These are phyloP conservation scores for Haberlea rhodopensis DNA, from an alignment of 257 asterid genomes.

Conservation along the genomic window DNA sequence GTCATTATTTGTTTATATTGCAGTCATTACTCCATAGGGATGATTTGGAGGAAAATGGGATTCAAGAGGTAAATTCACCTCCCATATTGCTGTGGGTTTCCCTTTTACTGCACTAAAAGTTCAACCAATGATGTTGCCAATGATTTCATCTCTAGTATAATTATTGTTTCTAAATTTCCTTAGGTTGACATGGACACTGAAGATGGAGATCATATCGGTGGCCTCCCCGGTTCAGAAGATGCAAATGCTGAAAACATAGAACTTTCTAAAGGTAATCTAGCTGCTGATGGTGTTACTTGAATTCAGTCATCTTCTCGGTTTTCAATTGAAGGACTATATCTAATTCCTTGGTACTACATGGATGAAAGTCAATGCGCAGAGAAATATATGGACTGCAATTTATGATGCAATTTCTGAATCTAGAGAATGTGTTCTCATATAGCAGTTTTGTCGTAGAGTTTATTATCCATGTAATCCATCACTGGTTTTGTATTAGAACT, in stretches of 20 bases:
- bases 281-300: conserved; percentile 45
- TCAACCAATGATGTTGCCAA: conserved; percentile 4
- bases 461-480: not conserved
- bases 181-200: conserved; percentile 96
- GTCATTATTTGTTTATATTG: conserved; percentile 22
- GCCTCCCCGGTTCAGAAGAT: conserved; percentile 41
- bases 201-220: conserved; percentile 49
- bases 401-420: not conserved
- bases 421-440: not conserved
- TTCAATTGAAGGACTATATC: not conserved
- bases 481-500: too few relatives aligned
- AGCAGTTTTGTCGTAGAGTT: not conserved
- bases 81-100: conserved; percentile 15
- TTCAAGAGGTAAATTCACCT: conserved; percentile 76
- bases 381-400: not conserved
- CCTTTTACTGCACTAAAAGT: not conserved
- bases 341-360: conserved; percentile 6
- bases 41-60: conserved; percentile 70
- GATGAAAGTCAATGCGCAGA: conserved; percentile 15
- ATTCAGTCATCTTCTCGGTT: conserved; percentile 17
- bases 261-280: conserved; percentile 37
- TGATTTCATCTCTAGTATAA: conserved; percentile 9
- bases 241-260: conserved; percentile 33
- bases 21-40: conserved; percentile 92
- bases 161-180: conserved; percentile 4